Percentiles rank a stretch among this genome's conserved stretches.
Evolutionary conservation across 2,329 filamentous ascomycete species (phyloP).

Genomic region (Clathrospora elynae): DNA sequence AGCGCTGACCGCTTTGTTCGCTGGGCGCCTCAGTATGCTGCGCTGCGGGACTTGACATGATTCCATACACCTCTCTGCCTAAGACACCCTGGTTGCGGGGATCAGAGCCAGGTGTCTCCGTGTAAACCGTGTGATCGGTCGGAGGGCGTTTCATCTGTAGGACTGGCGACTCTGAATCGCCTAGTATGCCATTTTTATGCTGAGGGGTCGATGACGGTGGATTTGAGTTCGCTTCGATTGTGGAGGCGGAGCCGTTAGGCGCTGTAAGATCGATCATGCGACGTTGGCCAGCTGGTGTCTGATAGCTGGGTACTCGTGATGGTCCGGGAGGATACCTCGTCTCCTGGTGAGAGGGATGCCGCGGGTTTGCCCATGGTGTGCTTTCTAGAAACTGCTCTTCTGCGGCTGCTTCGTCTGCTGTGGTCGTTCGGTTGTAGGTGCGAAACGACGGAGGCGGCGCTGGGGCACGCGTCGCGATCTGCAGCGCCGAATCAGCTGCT

Average conservation of each 20-base stretch:
- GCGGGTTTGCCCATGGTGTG: conserved; percentile 90
- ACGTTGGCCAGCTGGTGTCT: conserved; percentile 46
- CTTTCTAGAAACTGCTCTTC: conserved; percentile 88
- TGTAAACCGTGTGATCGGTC: conserved; percentile 32
- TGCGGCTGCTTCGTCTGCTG: conserved; percentile 63
- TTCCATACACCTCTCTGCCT: conserved; percentile 36
- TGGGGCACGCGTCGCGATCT: conserved; percentile 44
- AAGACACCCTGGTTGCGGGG: conserved; percentile 31
- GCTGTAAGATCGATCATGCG: conserved; percentile 43
- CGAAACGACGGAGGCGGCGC: conserved; percentile 41
- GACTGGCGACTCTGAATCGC: conserved; percentile 46
- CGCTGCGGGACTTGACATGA: conserved; percentile 39
- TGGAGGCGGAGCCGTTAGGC: conserved; percentile 48
- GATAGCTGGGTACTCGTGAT: conserved; percentile 39
- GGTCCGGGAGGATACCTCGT: conserved; percentile 39
- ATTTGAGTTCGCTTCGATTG: conserved; percentile 48
- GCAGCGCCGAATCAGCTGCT: conserved; percentile 31
- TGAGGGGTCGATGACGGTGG: conserved; percentile 44
- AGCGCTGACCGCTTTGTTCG: conserved; percentile 35
- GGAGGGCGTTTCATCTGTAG: conserved; percentile 47
- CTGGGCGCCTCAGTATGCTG: conserved; percentile 33
- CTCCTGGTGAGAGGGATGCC: conserved; percentile 54
- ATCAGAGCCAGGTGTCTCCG: conserved; percentile 35
- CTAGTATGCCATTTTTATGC: conserved; percentile 32
- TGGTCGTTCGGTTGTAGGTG: conserved; percentile 44